Evolutionary conservation across 768 basidiomycete species (phyloP).

Genomic region (Cytidiella melzeri): DNA sequence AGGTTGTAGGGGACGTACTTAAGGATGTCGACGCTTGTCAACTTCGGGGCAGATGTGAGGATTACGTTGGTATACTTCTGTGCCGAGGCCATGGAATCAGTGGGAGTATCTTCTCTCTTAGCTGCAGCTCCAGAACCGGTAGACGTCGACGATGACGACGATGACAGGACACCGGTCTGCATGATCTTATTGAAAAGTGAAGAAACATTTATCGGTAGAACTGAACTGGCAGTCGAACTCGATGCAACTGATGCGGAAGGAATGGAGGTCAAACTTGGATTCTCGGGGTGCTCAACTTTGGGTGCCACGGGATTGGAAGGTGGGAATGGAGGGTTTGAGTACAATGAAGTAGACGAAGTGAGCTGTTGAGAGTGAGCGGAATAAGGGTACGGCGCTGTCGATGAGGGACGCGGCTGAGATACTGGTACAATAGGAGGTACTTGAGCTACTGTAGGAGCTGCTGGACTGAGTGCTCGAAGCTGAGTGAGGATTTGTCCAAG

Average conservation of each 20-base stretch:
- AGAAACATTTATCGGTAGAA: slow-evolving; percentile 15
- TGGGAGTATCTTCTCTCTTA: slow-evolving; percentile 29
- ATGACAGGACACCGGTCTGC: slow-evolving; percentile 66
- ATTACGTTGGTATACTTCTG: slow-evolving; percentile 57
- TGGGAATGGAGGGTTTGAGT: not conserved
- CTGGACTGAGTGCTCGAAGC: slow-evolving; percentile 55
- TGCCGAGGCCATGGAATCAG: slow-evolving; percentile 40
- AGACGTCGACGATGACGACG: slow-evolving; percentile 44
- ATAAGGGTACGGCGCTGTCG: not conserved
- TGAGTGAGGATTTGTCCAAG: slow-evolving; percentile 70
- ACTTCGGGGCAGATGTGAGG: slow-evolving; percentile 50
- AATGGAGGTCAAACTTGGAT: slow-evolving; percentile 25
- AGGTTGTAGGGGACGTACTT: slow-evolving; percentile 40
- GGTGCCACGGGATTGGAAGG: not conserved
- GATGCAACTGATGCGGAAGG: slow-evolving; percentile 20
- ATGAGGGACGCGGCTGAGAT: not conserved
- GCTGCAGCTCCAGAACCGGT: slow-evolving; percentile 39
- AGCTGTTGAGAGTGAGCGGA: not conserved
- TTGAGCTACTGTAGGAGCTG: slow-evolving; percentile 24
- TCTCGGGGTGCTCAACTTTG: slow-evolving; percentile 27
- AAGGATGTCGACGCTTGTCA: slow-evolving; percentile 64
- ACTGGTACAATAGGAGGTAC: slow-evolving; percentile 3
- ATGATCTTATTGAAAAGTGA: slow-evolving; percentile 56
- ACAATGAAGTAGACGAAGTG: not conserved
- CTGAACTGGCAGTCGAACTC: slow-evolving; percentile 19